Evolutionary conservation across 176 grass and related monocot genomes (phyloP).

Genomic region (Avena eriantha): DNA sequence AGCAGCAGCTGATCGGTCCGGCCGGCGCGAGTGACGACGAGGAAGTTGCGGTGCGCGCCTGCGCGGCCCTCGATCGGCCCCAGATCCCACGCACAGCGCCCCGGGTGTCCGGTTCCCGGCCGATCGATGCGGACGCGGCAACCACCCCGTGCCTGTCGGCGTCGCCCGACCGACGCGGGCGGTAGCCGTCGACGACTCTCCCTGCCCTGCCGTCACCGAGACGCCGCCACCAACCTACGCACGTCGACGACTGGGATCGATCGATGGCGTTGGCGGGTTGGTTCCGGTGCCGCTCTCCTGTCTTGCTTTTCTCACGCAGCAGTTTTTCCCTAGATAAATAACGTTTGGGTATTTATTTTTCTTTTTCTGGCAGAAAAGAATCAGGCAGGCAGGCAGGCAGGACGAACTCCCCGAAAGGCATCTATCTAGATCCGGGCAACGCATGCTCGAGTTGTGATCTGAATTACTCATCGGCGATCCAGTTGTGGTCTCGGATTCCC

Average conservation of each 20-base stretch:
- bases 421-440: background rate
- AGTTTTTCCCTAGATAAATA: too few species aligned
- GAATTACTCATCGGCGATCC: background rate
- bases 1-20: background rate
- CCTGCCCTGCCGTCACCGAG: constrained; percentile 32
- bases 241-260: constrained; percentile 1
- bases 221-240: constrained; percentile 38
- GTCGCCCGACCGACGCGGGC: constrained; percentile 41
- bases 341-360: too few species aligned
- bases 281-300: background rate
- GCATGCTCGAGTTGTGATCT: background rate
- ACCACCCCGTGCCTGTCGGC: constrained; percentile 46
- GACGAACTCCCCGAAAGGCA: too few species aligned
- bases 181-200: background rate
- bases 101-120: constrained; percentile 34
- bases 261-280: background rate
- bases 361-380: background rate
- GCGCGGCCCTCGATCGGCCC: background rate
- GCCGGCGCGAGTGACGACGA: background rate
- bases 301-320: background rate
- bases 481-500: background rate
- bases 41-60: background rate
- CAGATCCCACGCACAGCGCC: constrained; percentile 37
- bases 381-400: background rate
- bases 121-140: constrained; percentile 41